phyloP scores from a whole-genome alignment of 2,329 filamentous ascomycete species.

The Fusarium sp. region DNA sequence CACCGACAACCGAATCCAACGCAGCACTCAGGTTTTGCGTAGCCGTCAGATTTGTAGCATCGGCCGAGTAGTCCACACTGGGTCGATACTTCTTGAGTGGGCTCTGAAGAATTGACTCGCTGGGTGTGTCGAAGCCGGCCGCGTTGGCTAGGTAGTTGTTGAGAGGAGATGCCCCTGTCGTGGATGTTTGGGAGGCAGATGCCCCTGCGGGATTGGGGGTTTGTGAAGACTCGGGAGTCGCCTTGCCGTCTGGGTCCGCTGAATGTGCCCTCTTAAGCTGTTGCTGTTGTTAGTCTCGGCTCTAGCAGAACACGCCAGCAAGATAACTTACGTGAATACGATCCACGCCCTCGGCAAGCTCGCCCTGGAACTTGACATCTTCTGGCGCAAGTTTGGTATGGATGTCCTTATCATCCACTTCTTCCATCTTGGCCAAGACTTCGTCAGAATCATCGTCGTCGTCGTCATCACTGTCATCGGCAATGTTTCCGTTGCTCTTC shows the following conservation, averaged over 20 bases:
- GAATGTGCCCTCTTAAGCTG: conserved; percentile 87
- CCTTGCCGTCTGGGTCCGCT: conserved; percentile 70
- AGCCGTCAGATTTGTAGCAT: conserved; percentile 41
- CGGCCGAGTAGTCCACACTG: conserved; percentile 56
- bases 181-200: conserved; percentile 45
- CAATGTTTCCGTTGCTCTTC: conserved; percentile 75
- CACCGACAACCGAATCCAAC: conserved; percentile 47
- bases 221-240: conserved; percentile 49
- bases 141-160: conserved; percentile 25
- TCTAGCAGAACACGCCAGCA: not conserved
- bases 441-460: conserved; percentile 75
- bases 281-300: conserved; percentile 26
- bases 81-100: conserved; percentile 82
- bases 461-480: conserved; percentile 79
- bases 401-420: conserved; percentile 71
- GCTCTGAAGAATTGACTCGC: conserved; percentile 68
- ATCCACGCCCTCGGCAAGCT: conserved; percentile 83
- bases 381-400: conserved; percentile 74
- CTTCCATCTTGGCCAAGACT: conserved; percentile 73
- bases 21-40: conserved; percentile 53
- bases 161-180: conserved; percentile 26
- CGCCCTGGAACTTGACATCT: conserved; percentile 77
- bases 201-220: conserved; percentile 59
- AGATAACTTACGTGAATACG: conserved; percentile 77
- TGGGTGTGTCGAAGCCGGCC: conserved; percentile 44